These are phyloP conservation scores for Populus pruinosa DNA, from an alignment of 345 rosid genomes.

Conservation along the genomic window DNA sequence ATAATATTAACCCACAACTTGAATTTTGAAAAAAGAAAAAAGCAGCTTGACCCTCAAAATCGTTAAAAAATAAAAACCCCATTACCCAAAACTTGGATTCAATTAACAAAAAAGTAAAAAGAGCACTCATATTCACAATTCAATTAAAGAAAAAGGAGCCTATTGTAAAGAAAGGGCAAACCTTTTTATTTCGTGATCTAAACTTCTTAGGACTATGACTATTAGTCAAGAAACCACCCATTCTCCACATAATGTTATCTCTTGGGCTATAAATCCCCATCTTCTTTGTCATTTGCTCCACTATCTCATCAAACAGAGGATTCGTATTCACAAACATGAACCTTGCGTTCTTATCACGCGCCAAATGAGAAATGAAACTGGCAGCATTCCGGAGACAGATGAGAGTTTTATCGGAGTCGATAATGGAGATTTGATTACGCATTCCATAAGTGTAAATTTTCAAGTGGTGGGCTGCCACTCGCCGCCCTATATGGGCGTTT, in stretches of 20 bases:
- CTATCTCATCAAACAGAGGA: constrained; percentile 78
- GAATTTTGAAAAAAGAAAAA: no score
- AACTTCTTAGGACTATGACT: constrained; percentile 92
- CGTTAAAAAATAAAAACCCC: no score
- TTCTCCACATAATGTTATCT: constrained; percentile 59
- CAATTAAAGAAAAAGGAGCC: not conserved
- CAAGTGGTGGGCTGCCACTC: constrained; percentile 72
- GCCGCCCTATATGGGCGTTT: constrained; percentile 79
- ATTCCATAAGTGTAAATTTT: constrained; percentile 70
- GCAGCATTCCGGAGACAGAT: constrained; percentile 87
- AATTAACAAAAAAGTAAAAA: not conserved
- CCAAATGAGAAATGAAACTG: constrained; percentile 65
- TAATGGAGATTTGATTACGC: constrained; percentile 58
- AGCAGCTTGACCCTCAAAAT: no score
- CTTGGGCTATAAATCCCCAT: constrained; percentile 67
- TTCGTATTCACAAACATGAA: constrained; percentile 90
- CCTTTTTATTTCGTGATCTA: constrained; percentile 74
- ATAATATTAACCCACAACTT: no score
- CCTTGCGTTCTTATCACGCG: constrained; percentile 47
- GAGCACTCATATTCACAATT: not conserved
- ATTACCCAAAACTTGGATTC: not conserved
- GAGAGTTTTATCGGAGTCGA: constrained; percentile 87
- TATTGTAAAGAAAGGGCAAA: not conserved
- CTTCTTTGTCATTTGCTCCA: constrained; percentile 68
- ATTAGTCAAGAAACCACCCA: constrained; percentile 85